Evolutionary conservation across 495 filamentous ascomycete genomes (phyloP), one percentile per base, ranked within the genome.

Genomic region (Lasiosphaeris hirsuta): DNA sequence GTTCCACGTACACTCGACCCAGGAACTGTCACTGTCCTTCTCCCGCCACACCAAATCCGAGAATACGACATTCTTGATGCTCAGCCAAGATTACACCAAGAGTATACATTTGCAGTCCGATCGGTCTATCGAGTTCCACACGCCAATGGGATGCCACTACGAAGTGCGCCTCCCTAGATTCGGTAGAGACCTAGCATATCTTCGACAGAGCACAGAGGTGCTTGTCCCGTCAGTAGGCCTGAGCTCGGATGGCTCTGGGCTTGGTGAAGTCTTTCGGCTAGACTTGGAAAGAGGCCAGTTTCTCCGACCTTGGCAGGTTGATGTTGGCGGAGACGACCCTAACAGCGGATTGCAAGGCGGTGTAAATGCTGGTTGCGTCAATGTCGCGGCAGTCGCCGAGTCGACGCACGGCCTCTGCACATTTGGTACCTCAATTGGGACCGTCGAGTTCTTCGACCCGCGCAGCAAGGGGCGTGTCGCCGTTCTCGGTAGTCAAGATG

Each of bases 371-470:
- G 92, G 92, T 9, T 81, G 85, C 15, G 90, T 96, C n/a, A 97
- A 99, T 63, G 86, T 85, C 8, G 93, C 88, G 48, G 86, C 91
- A 1, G 85, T 97, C 49, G 95, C 94, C 10, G 90, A 96, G 65
- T 85, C 87, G 10, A 92, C 89, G 41, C 95, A 99, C 69, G 92
- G 91, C 41, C 79, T 99, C 10, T 79, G 93, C 42, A 92, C 95
- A 1, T 97, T 99, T 64, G 95, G 95, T 35, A 97, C 95, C n/a
- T 89, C 89, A 2, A 74, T 90, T 39, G 93, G 95, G n/a, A 95
- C 91, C 6, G 92, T 97, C 34, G 95, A 97, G 61, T 91, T 97
- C 60, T 99, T 90, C 88, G 95, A 99, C 68, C 81, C 92, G 3
- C 80, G 95, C 59, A 87, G 85, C 52, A 87, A 90, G 66, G 85